phyloP scores from a whole-genome alignment of 192 early-diverging fungal species.

The Mortierella antarctica region DNA sequence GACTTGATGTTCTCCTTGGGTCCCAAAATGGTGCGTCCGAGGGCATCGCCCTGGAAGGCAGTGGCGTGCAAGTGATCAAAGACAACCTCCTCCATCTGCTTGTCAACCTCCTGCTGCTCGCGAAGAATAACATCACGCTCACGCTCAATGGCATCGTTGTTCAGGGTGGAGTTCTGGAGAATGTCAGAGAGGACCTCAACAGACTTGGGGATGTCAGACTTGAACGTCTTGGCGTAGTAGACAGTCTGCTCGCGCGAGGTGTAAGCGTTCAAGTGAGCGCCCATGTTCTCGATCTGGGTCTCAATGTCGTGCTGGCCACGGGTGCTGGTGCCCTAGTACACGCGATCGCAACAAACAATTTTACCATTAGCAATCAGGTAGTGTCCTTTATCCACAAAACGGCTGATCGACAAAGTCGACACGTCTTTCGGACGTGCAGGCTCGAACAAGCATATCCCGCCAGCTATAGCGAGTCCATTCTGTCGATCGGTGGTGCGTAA shows the following conservation, averaged over 20 bases:
- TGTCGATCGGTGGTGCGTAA: too few species aligned
- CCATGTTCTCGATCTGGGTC: slow-evolving; percentile 98
- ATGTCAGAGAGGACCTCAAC: slow-evolving; percentile 97
- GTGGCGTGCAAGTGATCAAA: slow-evolving; percentile 98
- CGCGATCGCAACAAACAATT: too few species aligned
- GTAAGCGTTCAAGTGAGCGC: slow-evolving; percentile 98
- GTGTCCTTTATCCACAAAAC: too few species aligned
- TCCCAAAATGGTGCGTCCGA: slow-evolving; percentile 95
- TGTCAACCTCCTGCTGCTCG: slow-evolving; percentile 93
- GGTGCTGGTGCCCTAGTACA: slow-evolving; percentile 79
- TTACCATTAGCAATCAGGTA: too few species aligned
- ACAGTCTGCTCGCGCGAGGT: slow-evolving; percentile 99
- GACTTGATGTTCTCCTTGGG: slow-evolving; percentile 94
- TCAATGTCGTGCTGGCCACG: slow-evolving; percentile 93
- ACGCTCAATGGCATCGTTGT: slow-evolving; percentile 88
- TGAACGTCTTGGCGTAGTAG: slow-evolving; percentile 96
- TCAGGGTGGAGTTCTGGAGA: slow-evolving; percentile 89
- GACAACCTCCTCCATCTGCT: slow-evolving; percentile 96
- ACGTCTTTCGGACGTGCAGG: too few species aligned
- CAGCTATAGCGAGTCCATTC: too few species aligned
- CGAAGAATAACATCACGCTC: slow-evolving; percentile 97
- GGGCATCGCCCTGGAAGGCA: slow-evolving; percentile 88
- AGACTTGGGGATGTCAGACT: slow-evolving; percentile 83
- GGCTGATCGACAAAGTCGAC: too few species aligned
- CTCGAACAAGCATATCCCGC: too few species aligned